Base-by-base conservation (phyloP, 2,329 filamentous ascomycete genomes). In the Emergomyces pasteurianus region DNA sequence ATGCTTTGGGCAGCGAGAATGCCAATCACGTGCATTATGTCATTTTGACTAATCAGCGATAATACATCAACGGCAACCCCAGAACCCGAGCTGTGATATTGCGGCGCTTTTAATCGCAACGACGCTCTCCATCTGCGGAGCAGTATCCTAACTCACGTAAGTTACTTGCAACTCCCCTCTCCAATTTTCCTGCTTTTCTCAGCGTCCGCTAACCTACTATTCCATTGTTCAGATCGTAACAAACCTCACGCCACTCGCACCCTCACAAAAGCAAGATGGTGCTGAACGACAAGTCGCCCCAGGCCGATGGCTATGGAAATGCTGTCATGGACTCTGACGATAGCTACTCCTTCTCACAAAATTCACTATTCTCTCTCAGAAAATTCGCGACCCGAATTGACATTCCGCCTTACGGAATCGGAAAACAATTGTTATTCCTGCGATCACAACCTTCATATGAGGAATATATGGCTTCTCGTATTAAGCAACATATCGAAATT, bases 261-360 rank as follows among this genome's bases (percentile, higher is more conserved):
- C 12, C 14, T 62, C 28, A 42, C 60, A 66, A 61, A 62, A 54
- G 43, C 62, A 62, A 56, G 43, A 72, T 72, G 70, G 66, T 63
- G n/a, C 61, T 70, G 57, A 64, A 71, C 36, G 63, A 68, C 49
- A 58, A 65, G 57, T 68, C 66, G 1, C 63, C 67, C 2, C 65
- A 69, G 60, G 61, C 61, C 36, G 60, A 49, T 21, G 59, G 55
- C 59, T 58, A 54, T 26, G 31, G 55, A 9, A 36, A 40, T 26
- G 42, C 28, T 21, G 50, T 21, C 14, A 43, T 43, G 31, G 42
- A 36, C 52, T 56, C 58, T 6, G 58, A 8, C 23, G 34, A 58
- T 23, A 40, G 14, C 23, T 56, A 58, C 47, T 16, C 60, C 12
- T 36, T 54, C 31, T 58, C 42, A 3, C 23, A 49, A 40, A 42